phyloP scores from a whole-genome alignment of 345 rosid genomes.

The Dimocarpus longan region DNA sequence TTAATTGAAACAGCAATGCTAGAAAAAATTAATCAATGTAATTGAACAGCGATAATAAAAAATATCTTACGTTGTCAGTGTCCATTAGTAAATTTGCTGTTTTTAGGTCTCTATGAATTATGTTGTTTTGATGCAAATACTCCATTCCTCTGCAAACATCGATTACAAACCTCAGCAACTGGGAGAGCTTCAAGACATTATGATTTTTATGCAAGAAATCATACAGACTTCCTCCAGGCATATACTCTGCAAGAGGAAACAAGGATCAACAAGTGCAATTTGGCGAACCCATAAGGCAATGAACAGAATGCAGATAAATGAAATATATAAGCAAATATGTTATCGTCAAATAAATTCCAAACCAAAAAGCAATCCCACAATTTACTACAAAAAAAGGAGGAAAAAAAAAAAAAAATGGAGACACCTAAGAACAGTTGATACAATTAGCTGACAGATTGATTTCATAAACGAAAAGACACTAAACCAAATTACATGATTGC shows the following conservation, averaged over 20 bases:
- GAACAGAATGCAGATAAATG: neutral
- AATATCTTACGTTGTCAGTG: constrained; percentile 45
- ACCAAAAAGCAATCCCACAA: neutral
- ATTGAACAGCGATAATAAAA: neutral
- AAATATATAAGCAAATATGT: neutral
- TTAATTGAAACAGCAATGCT: neutral
- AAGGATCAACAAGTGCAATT: constrained; percentile 1
- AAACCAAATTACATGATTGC: neutral
- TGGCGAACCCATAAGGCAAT: neutral
- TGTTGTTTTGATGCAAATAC: constrained; percentile 71
- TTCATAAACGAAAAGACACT: constrained; percentile 6
- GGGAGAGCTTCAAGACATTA: constrained; percentile 49
- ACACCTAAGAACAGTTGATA: neutral
- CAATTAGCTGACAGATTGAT: neutral
- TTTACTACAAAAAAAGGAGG: neutral
- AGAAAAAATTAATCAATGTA: no score
- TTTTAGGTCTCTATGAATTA: constrained; percentile 79
- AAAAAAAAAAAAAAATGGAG: neutral
- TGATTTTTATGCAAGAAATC: constrained; percentile 63
- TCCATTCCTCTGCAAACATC: constrained; percentile 79
- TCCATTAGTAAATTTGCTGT: constrained; percentile 83
- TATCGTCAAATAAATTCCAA: neutral
- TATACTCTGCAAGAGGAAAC: constrained; percentile 58
- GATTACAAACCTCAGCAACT: constrained; percentile 63
- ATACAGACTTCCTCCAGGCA: constrained; percentile 80